These are phyloP conservation scores for Lippia alba DNA, from an alignment of 305 asterid species.

Conservation along the genomic window DNA sequence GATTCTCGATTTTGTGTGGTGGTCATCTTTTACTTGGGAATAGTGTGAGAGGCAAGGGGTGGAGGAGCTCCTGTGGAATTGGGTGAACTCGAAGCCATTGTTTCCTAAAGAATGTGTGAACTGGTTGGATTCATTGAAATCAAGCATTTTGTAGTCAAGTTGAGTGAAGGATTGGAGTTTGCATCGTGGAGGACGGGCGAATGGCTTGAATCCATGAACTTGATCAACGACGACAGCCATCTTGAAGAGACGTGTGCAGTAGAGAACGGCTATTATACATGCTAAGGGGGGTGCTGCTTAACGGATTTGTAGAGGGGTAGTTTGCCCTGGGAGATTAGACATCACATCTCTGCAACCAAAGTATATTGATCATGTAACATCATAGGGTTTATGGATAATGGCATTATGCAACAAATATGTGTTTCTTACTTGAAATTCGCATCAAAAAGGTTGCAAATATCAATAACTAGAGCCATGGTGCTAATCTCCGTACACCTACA, in stretches of 20 bases:
- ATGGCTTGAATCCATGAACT: constrained; percentile 76
- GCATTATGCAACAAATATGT: not conserved
- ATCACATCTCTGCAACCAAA: constrained; percentile 63
- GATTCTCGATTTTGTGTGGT: constrained; percentile 50
- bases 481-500: constrained; percentile 79
- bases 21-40: constrained; percentile 42
- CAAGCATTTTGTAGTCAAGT: constrained; percentile 67
- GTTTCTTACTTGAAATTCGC: constrained; percentile 56
- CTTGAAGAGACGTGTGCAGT: constrained; percentile 61
- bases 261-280: constrained; percentile 57
- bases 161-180: constrained; percentile 83
- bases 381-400: not conserved
- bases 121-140: constrained; percentile 41
- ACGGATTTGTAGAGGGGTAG: constrained; percentile 56
- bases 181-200: constrained; percentile 73
- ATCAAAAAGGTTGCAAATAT: constrained; percentile 45
- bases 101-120: constrained; percentile 42
- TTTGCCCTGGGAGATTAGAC: constrained; percentile 80
- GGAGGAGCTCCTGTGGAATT: constrained; percentile 74
- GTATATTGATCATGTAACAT: not conserved
- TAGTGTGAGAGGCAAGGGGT: constrained; percentile 81
- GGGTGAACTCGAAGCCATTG: constrained; percentile 46
- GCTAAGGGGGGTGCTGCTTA: constrained; percentile 67
- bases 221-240: constrained; percentile 85
- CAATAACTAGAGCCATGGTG: constrained; percentile 48